Evolutionary conservation across 2,329 filamentous ascomycete species (phyloP), one percentile per base, ranked within the genome.

Genomic region (Pseudogymnoascus sp.): DNA sequence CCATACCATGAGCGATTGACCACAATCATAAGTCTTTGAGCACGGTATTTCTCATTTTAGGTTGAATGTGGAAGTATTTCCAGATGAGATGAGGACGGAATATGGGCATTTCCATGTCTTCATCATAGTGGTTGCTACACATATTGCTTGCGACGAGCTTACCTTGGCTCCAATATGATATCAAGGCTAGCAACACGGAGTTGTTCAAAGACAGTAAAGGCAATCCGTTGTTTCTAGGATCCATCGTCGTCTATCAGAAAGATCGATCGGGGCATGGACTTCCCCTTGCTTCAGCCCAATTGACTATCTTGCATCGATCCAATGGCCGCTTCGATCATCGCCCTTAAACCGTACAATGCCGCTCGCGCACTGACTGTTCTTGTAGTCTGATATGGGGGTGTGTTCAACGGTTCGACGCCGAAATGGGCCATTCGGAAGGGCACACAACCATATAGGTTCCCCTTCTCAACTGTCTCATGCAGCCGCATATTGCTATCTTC

Each of bases 401-500:
- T 31, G 50, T 19, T 56, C 26, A 56, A 33, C 50, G 50, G 29
- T 21, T 56, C 50, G 50, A 56, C 29, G 50, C 50, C 50, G 50
- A 56, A 56, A 56, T 19, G 50, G 50, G 50, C 31, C 29, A 56
- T 33, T 56, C 50, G 50, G 7, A 10, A 56, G 50, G 29, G 50
- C 29, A 56, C 50, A 56, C 50, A 56, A 33, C 50, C 50, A 56
- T 33, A 56, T 15, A 56, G 5, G 29, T 19, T 56, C 17, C n/a
- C 26, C 10, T 56, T 56, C 29, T 56, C 6, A 33, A 9, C 5
- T 56, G 29, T 56, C 29, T 56, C 50, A 56, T 56, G 29, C 29
- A 33, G 15, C 50, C 50, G 50, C 50, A 56, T 56, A 56, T 56
- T 56, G 50, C 29, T 56, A 56, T 56, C 50, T 56, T 56, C 46